These are phyloP conservation scores for Termitomyces bulborhizus DNA, from an alignment of 768 basidiomycete species.

Conservation along the genomic window DNA sequence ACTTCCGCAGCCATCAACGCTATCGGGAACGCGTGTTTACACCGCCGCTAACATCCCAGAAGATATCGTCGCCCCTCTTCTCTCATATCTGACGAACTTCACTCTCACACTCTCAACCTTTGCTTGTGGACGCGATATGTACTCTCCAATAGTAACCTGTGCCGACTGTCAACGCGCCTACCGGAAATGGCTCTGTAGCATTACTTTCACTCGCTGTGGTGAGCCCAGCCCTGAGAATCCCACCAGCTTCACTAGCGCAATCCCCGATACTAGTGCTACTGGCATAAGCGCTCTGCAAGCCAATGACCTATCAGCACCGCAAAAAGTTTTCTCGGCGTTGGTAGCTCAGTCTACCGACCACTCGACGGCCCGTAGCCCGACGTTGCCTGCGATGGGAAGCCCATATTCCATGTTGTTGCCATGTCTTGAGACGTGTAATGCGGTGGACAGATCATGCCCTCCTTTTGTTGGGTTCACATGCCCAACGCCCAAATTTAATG, in stretches of 20 bases:
- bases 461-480: conserved; percentile 65
- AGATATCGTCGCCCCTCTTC: conserved; percentile 41
- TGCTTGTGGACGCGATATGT: conserved; percentile 74
- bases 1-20: conserved; percentile 42
- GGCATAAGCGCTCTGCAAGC: conserved; percentile 22
- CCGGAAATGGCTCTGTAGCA: conserved; percentile 69
- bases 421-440: conserved; percentile 73
- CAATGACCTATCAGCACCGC: conserved; percentile 12
- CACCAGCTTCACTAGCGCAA: conserved; percentile 25
- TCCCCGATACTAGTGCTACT: conserved; percentile 25
- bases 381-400: conserved; percentile 36
- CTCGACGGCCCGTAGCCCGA: conserved; percentile 35
- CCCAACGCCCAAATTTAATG: conserved; percentile 56
- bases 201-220: conserved; percentile 70
- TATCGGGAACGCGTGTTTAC: conserved; percentile 32
- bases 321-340: conserved; percentile 44
- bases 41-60: conserved; percentile 45
- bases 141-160: conserved; percentile 75
- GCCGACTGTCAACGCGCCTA: conserved; percentile 70
- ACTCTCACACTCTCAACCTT: conserved; percentile 64
- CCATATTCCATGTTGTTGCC: conserved; percentile 64
- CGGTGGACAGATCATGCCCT: conserved; percentile 73
- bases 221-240: conserved; percentile 38
- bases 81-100: conserved; percentile 65
- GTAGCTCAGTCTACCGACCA: conserved; percentile 32